Conservation (phyloP, 2,329 filamentous ascomycete genomes). For the Trichoderma cornu-damae region DNA sequence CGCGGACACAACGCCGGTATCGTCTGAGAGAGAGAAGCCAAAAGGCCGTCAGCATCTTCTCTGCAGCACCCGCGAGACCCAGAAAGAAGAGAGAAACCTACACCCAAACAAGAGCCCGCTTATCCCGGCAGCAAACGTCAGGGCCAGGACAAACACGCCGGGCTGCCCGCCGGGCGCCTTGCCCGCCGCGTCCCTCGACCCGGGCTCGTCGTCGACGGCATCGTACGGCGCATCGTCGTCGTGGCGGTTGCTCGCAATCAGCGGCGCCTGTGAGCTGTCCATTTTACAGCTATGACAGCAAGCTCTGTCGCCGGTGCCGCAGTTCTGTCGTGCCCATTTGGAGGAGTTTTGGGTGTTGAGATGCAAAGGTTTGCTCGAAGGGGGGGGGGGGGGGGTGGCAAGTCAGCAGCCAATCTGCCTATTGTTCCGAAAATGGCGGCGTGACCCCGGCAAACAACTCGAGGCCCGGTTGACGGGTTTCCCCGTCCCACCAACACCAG, state of each 20-base stretch:
- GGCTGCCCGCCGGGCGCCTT: constrained; percentile 32
- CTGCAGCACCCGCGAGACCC: no score
- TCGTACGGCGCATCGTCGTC: constrained; percentile 33
- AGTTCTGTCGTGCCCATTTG: background rate
- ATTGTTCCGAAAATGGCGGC: constrained; percentile 17
- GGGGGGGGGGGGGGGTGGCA: no score
- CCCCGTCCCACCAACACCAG: background rate
- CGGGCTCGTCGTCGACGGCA: constrained; percentile 24
- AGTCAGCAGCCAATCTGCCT: no score
- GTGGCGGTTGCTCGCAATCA: constrained; percentile 32
- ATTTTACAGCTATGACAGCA: constrained; percentile 27
- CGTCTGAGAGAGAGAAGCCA: constrained; percentile 44
- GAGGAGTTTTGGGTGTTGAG: background rate
- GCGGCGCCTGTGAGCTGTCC: constrained; percentile 37
- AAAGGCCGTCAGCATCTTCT: constrained; percentile 7
- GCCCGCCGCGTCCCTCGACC: constrained; percentile 24
- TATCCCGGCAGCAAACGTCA: constrained; percentile 61
- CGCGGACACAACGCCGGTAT: constrained; percentile 64
- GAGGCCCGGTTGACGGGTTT: constrained; percentile 11
- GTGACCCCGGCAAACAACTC: constrained; percentile 13
- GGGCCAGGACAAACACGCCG: constrained; percentile 53
- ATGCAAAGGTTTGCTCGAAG: background rate
- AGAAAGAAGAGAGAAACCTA: constrained; percentile 34
- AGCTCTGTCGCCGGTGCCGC: background rate
- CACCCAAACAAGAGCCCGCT: constrained; percentile 65